Evolutionary conservation across 179 eudicot species (phyloP).

Genomic region (Silene noctiflora): DNA sequence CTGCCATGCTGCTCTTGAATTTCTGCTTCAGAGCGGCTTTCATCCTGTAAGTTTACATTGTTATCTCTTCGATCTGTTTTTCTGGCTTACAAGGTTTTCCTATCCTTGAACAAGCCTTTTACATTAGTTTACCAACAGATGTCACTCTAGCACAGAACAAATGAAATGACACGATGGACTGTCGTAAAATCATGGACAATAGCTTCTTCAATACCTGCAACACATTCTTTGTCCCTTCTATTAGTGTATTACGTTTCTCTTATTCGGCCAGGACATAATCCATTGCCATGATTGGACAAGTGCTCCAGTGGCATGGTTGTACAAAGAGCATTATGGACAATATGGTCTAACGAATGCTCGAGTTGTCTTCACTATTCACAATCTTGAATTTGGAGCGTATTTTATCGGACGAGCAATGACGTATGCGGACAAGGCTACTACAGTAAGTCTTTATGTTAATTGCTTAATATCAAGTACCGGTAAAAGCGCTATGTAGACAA

Average conservation of each 20-base stretch:
- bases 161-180: no score
- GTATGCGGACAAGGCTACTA: constrained; percentile 4
- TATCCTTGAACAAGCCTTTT: background rate
- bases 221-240: background rate
- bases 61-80: constrained; percentile 4
- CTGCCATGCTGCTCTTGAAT: constrained; percentile 95
- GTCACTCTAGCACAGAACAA: background rate
- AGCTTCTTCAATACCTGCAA: background rate
- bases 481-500: background rate
- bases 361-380: background rate
- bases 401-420: constrained; percentile 76
- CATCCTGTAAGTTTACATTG: constrained; percentile 70
- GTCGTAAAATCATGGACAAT: no score
- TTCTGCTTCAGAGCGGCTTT: constrained; percentile 82
- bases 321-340: constrained; percentile 79
- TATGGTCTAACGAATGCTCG: constrained; percentile 58
- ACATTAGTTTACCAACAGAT: background rate
- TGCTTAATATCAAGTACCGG: background rate
- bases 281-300: constrained; percentile 99
- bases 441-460: constrained; percentile 1
- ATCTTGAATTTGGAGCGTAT: constrained; percentile 53
- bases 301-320: constrained; percentile 99
- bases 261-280: constrained; percentile 70
- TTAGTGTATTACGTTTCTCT: background rate
- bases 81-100: background rate